Evolutionary conservation across 2,329 filamentous ascomycete species (phyloP), one percentile per base, ranked within the genome.

Genomic region (Trichoderma atrobrunneum): DNA sequence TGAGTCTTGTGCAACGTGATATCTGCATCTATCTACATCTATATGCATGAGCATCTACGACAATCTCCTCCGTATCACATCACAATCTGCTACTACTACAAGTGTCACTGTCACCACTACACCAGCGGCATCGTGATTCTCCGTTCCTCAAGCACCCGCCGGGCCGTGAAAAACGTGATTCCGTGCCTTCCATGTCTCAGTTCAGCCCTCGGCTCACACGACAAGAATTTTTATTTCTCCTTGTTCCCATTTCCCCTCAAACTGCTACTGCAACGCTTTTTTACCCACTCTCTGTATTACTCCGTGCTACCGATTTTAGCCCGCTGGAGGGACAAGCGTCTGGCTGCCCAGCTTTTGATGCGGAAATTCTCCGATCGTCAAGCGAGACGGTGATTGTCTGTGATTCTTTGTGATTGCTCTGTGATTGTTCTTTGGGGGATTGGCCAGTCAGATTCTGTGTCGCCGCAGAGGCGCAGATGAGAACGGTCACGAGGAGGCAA

Each of bases 101-200:
- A 54, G 48, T 51, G 43, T 51, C 43, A 48, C 39, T 48, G 43
- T 48, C 43, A 51, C 43, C 43, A 48, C n/a, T 48, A 21, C 43
- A 48, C 43, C 43, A 48, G 43, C 43, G n/a, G n/a, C 43, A 51
- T 51, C 10, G 43, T 21, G n/a, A 51, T 12, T 21, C 43, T 51
- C 43, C 48, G 34, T 51, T 34, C 36, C 32, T 69, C 56, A 69
- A 34, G 56, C 60, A 71, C 21, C 60, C 34, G 24, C 30, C 68
- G 68, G 68, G 68, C 68, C 59, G 68, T 64, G 60, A 64, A 43
- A 43, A 64, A 26, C 43, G 59, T 64, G 68, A 56, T 64, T 48
- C 68, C 60, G 68, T 56, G 32, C 32, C 36, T 63, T 63, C 32
- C 60, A 64, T 28, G 48, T 64, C 43, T 57, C 68, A 56, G 32